phyloP scores from a whole-genome alignment of 768 basidiomycete genomes.

The Trametes gibbosa region DNA sequence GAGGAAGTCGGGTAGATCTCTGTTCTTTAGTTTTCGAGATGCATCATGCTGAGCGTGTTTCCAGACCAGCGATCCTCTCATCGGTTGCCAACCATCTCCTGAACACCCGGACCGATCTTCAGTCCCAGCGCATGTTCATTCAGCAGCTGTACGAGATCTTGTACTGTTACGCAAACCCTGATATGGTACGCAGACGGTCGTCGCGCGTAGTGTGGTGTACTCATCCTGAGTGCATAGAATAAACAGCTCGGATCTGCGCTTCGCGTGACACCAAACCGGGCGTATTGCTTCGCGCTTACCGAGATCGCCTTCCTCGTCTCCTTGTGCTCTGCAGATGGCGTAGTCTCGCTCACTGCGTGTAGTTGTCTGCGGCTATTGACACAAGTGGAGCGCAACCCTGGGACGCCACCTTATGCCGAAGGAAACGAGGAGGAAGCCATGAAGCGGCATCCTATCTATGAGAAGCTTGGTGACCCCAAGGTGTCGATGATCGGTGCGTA shows the following conservation, averaged over 20 bases:
- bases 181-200: not conserved
- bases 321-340: slow-evolving; percentile 65
- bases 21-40: not conserved
- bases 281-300: slow-evolving; percentile 61
- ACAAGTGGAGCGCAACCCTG: slow-evolving; percentile 61
- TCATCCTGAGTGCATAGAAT: slow-evolving; percentile 18
- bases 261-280: slow-evolving; percentile 50
- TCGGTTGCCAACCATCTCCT: slow-evolving; percentile 59
- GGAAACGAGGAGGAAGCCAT: slow-evolving; percentile 60
- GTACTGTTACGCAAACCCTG: slow-evolving; percentile 40
- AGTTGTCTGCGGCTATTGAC: slow-evolving; percentile 67
- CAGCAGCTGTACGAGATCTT: slow-evolving; percentile 58
- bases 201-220: not conserved
- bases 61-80: slow-evolving; percentile 34
- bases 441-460: slow-evolving; percentile 71
- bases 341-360: slow-evolving; percentile 66
- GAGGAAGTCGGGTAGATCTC: slow-evolving; percentile 44
- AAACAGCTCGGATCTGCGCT: slow-evolving; percentile 41
- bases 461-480: slow-evolving; percentile 75
- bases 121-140: slow-evolving; percentile 68
- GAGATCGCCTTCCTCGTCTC: slow-evolving; percentile 75
- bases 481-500: slow-evolving; percentile 64
- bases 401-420: slow-evolving; percentile 48
- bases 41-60: not conserved
- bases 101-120: slow-evolving; percentile 54